Base-by-base conservation (phyloP, 768 basidiomycete species). In the Russula vinacea region DNA sequence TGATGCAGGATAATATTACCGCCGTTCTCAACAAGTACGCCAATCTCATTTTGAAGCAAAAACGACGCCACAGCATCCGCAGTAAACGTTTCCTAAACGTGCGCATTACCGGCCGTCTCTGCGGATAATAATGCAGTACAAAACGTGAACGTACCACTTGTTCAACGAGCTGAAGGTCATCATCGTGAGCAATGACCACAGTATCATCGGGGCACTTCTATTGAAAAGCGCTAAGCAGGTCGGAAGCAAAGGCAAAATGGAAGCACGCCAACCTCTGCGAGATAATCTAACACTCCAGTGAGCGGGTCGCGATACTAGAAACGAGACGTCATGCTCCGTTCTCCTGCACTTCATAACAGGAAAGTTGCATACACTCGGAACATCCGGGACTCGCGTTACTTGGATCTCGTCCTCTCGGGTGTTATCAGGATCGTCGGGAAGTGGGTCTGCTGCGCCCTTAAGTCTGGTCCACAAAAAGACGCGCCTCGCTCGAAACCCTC, bases 111-210 rank as follows among this genome's bases (percentile, higher is more conserved):
- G 16, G 32, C 55, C 13, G 39, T 22, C 29, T 33, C 19, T 24
- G 1, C 14, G 45, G 11, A 49, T 33, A 26, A 44, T 35, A 33
- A 24, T 9, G 22, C 17, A 22, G 0, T 7, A 33, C 14, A 47
- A 44, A 44, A 56, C 22, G 10, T 24, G 16, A 33, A 60, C 64
- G 39, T 35, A 65, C 64, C 45, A 65, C 64, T 39, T 60, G 54
- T 22, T 65, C 58, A 8, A 65, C 40, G 4, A 50, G 22, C 2
- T 56, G 17, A 51, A 66, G 55, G 42, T 66, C 65, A 14, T 58
- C 37, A 33, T 64, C 65, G 29, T 66, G 65, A 47, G 62, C 50
- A 29, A 66, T 58, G n/a, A 47, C 65, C 5, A 66, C 19, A 8
- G 39, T 45, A 3, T 26, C 17, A 2, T 66, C 50, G 16, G 62